A percentile compares a stretch with the other conserved stretches of the same genome.
Evolutionary conservation across 1,139 yeast genomes (phyloP).

Genomic region (Suhomyces bokatorum): DNA sequence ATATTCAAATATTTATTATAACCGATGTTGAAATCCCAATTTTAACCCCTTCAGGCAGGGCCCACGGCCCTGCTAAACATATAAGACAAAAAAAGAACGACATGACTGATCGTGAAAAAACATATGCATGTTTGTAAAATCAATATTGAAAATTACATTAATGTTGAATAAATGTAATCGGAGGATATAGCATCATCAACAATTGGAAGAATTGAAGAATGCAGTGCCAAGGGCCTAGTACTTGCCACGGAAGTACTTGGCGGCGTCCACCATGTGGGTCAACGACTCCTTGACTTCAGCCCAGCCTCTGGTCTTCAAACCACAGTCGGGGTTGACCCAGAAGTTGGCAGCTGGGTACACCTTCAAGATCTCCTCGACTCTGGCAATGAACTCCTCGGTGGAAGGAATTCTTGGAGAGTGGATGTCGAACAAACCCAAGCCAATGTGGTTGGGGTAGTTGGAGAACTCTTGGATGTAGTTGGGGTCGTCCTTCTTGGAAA

Average conservation of each 20-base stretch:
- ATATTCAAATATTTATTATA: constrained; percentile 9
- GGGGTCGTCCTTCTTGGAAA: constrained; percentile 99
- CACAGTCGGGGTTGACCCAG: constrained; percentile 99
- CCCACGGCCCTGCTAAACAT: constrained; percentile 14
- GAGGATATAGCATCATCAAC: constrained; percentile 42
- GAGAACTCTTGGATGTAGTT: constrained; percentile 97
- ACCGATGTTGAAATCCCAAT: constrained; percentile 53
- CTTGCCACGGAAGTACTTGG: constrained; percentile 82
- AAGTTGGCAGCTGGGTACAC: constrained; percentile 96
- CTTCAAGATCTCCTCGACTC: constrained; percentile 92
- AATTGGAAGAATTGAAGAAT: constrained; percentile 27
- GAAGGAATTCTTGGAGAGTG: constrained; percentile 99
- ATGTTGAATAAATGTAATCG: constrained; percentile 67
- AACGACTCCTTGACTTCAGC: constrained; percentile 81
- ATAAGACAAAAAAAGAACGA: constrained; percentile 16
- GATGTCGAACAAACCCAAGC: constrained; percentile 97
- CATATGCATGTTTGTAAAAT: constrained; percentile 4
- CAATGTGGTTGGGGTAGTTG: constrained; percentile 98
- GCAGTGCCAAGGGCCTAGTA: constrained; percentile 15
- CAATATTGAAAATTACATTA: constrained; percentile 46
- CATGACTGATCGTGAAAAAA: constrained; percentile 16
- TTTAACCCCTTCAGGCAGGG: constrained; percentile 35
- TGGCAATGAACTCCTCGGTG: constrained; percentile 88
- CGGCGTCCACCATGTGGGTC: constrained; percentile 98
- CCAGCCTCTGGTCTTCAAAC: constrained; percentile 98